These are phyloP conservation scores for Sphaerulina musiva DNA, from an alignment of 2,329 filamentous ascomycete species.

Conservation along the genomic window DNA sequence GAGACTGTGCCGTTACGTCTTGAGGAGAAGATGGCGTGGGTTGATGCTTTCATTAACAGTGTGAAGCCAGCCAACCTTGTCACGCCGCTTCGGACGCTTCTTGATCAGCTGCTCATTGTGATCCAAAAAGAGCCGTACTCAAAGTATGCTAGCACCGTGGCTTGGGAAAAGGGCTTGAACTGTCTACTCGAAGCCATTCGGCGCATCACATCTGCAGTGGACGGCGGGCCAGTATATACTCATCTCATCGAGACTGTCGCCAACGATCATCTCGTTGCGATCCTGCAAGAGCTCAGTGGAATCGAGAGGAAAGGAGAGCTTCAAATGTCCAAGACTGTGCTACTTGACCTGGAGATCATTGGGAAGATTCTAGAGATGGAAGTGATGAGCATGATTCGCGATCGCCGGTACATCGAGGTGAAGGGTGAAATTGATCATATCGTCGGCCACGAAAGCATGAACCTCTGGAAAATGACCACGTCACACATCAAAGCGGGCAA, in stretches of 20 bases:
- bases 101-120: constrained; percentile 65
- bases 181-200: constrained; percentile 23
- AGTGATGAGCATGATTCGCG: constrained; percentile 61
- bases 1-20: constrained; percentile 47
- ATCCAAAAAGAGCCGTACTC: constrained; percentile 53
- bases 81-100: constrained; percentile 72
- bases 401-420: constrained; percentile 60
- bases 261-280: constrained; percentile 25
- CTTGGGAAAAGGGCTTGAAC: constrained; percentile 55
- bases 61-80: constrained; percentile 68
- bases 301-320: constrained; percentile 30
- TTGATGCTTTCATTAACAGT: constrained; percentile 68
- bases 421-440: constrained; percentile 59
- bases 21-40: constrained; percentile 65
- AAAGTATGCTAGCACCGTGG: constrained; percentile 53
- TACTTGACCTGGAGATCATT: constrained; percentile 58
- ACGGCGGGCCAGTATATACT: constrained; percentile 27
- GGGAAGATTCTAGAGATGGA: constrained; percentile 63
- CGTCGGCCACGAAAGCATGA: constrained; percentile 61
- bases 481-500: constrained; percentile 61
- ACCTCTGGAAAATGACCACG: constrained; percentile 72
- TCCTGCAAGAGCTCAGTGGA: constrained; percentile 28
- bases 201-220: constrained; percentile 17
- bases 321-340: constrained; percentile 32
- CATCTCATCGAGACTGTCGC: constrained; percentile 29